Evolutionary conservation across 805 yeast species (phyloP).

Genomic region (Pichia cephalocereana): DNA sequence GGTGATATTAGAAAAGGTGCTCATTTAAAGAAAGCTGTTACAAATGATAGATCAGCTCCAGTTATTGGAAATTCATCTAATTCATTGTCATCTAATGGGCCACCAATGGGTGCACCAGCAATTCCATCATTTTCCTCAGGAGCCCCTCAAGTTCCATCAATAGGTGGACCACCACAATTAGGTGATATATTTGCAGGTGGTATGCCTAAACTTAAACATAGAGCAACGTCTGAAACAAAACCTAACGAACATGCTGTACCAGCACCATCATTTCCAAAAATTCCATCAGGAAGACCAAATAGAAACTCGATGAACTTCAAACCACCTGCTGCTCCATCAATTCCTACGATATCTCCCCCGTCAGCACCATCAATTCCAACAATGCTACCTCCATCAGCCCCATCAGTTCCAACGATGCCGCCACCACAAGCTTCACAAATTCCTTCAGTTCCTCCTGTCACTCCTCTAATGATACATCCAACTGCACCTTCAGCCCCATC

Average conservation of each 20-base stretch:
- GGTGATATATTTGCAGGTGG: slow-evolving; percentile 75
- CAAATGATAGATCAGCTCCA: slow-evolving; percentile 65
- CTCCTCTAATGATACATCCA: not conserved
- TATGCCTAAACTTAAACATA: slow-evolving; percentile 58
- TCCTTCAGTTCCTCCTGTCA: not conserved
- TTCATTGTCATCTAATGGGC: slow-evolving; percentile 9
- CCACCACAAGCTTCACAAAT: not conserved
- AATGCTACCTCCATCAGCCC: slow-evolving; percentile 2
- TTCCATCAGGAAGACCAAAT: slow-evolving; percentile 17
- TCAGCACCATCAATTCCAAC: not conserved
- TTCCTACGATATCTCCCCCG: slow-evolving; percentile 13
- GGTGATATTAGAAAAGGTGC: slow-evolving; percentile 77
- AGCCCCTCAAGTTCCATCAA: slow-evolving; percentile 13
- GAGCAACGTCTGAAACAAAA: slow-evolving; percentile 17
- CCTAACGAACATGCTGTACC: slow-evolving; percentile 9
- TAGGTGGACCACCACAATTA: slow-evolving; percentile 36
- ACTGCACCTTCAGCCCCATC: slow-evolving; percentile 1
- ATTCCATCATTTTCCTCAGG: slow-evolving; percentile 18
- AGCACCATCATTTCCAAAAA: slow-evolving; percentile 18
- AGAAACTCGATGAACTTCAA: slow-evolving; percentile 17
- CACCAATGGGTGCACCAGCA: slow-evolving; percentile 12
- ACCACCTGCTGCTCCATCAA: slow-evolving; percentile 18
- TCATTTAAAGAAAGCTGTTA: slow-evolving; percentile 47
- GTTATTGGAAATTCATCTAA: slow-evolving; percentile 29
- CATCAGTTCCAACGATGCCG: slow-evolving; percentile 1